A percentile compares a stretch with the other conserved stretches of the same genome.
Conservation (phyloP, 805 yeast genomes). For the Ogataea saltuana region DNA sequence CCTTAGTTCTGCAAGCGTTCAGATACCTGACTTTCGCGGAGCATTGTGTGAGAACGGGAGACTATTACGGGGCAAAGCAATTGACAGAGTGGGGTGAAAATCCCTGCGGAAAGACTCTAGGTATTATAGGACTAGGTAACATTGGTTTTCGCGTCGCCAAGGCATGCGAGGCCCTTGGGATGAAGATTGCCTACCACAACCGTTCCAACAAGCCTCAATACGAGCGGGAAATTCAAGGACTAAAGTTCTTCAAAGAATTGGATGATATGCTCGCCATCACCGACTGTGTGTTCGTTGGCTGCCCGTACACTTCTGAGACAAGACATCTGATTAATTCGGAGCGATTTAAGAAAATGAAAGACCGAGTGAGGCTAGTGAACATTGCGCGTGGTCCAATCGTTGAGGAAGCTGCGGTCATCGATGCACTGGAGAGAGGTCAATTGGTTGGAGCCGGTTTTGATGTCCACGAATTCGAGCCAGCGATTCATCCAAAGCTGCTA, state of each 20-base stretch:
- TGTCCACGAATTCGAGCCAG: conserved; percentile 45
- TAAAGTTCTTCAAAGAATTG: conserved; percentile 28
- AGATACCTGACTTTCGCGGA: conserved; percentile 41
- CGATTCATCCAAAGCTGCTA: conserved; percentile 35
- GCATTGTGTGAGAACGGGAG: conserved; percentile 37
- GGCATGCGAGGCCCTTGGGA: conserved; percentile 44
- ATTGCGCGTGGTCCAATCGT: conserved; percentile 45
- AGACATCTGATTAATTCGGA: conserved; percentile 39
- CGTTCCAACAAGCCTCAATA: conserved; percentile 34
- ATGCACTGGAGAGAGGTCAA: conserved; percentile 42
- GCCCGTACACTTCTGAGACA: conserved; percentile 42
- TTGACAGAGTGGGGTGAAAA: conserved; percentile 39
- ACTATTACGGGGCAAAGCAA: conserved; percentile 35
- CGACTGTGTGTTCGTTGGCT: conserved; percentile 39
- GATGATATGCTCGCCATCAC: conserved; percentile 31
- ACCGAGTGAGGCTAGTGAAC: conserved; percentile 35
- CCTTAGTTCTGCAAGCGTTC: conserved; percentile 35
- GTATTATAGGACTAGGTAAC: conserved; percentile 50
- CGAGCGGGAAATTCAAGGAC: conserved; percentile 36
- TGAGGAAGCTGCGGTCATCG: conserved; percentile 40
- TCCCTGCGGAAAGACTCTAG: conserved; percentile 44
- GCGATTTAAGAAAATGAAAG: conserved; percentile 32
- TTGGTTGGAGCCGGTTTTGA: conserved; percentile 45
- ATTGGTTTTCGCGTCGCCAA: conserved; percentile 46
- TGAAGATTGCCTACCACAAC: conserved; percentile 45